Conservation (phyloP, 371 early-diverging fungal genomes). For the Circinella umbellata region DNA sequence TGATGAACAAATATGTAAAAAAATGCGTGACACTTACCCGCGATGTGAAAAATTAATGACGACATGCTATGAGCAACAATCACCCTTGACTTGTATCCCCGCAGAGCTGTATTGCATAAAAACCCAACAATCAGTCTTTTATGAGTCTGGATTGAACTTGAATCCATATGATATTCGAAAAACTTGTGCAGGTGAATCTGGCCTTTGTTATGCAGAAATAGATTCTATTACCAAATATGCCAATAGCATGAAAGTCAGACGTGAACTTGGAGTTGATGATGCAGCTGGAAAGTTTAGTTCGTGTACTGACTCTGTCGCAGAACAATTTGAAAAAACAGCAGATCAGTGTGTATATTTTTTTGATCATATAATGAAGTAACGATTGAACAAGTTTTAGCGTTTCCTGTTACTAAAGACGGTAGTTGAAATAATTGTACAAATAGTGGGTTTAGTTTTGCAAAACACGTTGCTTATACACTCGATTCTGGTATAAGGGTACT, state of each 20-base stretch:
- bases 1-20: constrained; percentile 62
- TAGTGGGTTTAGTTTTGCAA: not conserved
- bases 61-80: constrained; percentile 77
- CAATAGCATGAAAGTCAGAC: constrained; percentile 75
- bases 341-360: constrained; percentile 56
- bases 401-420: no score
- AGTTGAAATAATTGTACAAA: not conserved
- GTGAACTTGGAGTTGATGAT: constrained; percentile 71
- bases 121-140: constrained; percentile 12
- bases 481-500: constrained; percentile 78
- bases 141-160: constrained; percentile 11
- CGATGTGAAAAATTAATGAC: constrained; percentile 74
- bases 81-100: constrained; percentile 77
- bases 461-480: constrained; percentile 55
- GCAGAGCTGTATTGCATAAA: constrained; percentile 77
- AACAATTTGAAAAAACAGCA: no score
- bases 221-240: constrained; percentile 72
- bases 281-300: constrained; percentile 66
- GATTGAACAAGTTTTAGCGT: no score
- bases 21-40: constrained; percentile 74
- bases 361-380: constrained; percentile 21
- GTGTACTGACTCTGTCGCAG: constrained; percentile 76
- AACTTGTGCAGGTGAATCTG: constrained; percentile 60
- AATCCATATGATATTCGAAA: constrained; percentile 72
- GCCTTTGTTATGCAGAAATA: constrained; percentile 82